Evolutionary conservation across 805 yeast species (phyloP), one percentile per base, ranked within the genome.

Genomic region (Monosporozyma servazzii): DNA sequence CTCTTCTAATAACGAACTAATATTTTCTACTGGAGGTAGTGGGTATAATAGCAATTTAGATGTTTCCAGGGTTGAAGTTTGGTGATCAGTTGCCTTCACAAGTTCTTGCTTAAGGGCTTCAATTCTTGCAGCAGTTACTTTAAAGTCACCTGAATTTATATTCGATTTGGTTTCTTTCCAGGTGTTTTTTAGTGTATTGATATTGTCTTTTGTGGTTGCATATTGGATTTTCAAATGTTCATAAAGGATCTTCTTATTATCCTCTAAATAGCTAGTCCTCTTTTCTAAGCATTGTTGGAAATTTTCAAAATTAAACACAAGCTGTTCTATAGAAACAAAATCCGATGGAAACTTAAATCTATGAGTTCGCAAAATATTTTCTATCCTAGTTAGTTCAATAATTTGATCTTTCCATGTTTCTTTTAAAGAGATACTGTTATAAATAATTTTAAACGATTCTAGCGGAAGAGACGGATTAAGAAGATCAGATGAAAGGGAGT

Each of bases 271-370:
- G 9, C 5, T 25, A 6, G 33, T 43, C 8, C 13, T n/a, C 5
- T 36, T 33, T 18, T 11, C 20, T 17, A 47, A 21, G 18, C 41
- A 23, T 25, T 47, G 49, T 8, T 37, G 18, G 31, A 82, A 59
- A 1, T 79, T 69, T 0, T 68, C 58, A 50, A 73, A 61, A 49
- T 78, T 80, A 48, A 70, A 71, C 13, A 77, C 80, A 0, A 87
- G 51, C 56, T 87, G 95, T 41, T 85, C 93, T 46, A 70, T 70
- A 60, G 71, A 78, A 0, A 82, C 54, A 84, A 89, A 84, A 29
- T 75, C 74, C 0, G 66, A 36, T 0, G 83, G 77, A 48, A 79
- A 74, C 21, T 70, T 71, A 53, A 67, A 75, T 44, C 83, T 67
- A n/a, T 72, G 68, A 29, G 74, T 44, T 5, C 29, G 39, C 20